Base-by-base conservation (phyloP, 2,329 filamentous ascomycete genomes). In the Trichoderma semiorbis region DNA sequence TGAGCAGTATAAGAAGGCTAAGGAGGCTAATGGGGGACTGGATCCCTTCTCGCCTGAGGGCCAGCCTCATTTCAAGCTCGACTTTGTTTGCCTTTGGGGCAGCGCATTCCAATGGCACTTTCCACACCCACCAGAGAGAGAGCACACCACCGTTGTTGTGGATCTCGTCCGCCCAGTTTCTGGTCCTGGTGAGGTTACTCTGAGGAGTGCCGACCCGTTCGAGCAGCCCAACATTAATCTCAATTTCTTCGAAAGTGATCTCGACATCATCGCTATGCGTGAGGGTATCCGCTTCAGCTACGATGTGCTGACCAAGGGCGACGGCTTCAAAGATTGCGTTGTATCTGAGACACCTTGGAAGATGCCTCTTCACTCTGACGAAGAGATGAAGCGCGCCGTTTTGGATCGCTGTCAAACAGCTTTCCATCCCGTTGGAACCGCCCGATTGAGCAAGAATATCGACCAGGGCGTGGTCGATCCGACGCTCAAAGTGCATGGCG, bases 31-130 rank as follows among this genome's bases (percentile, higher is more conserved):
- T 73, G 83, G 81, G 7, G 82, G 81, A 0, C 74, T 79, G 0
- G 87, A 89, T 70, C 87, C 87, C 3, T 89, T 89, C 75, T 84
- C 84, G 1, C 87, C 87, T 0, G 81, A 79, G 3, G 87, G 86
- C 5, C 87, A 90, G 77, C 88, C 88, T 30, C 87, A 90, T 74
- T 89, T 90, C 74, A 87, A 90, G 78, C 83, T 89, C 43, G 88
- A 91, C 78, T 91, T 91, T 75, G 85, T 91, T 11, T 81, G 83
- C 65, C 84, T 90, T 82, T 91, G 90, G 77, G 74, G 80, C 62
- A 80, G 79, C 60, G 83, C 84, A 4, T 85, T 85, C 78, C 84
- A 85, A 76, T 85, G 83, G 83, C 84, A 85, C 76, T 83, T 80
- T 73, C 83, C 84, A 0, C 73, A 76, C 0, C 83, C 83, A 2